Percentiles rank a stretch among this genome's conserved stretches.
Evolutionary conservation across 164 flowering plant species (phyloP).

Genomic region (Macadamia integrifolia): DNA sequence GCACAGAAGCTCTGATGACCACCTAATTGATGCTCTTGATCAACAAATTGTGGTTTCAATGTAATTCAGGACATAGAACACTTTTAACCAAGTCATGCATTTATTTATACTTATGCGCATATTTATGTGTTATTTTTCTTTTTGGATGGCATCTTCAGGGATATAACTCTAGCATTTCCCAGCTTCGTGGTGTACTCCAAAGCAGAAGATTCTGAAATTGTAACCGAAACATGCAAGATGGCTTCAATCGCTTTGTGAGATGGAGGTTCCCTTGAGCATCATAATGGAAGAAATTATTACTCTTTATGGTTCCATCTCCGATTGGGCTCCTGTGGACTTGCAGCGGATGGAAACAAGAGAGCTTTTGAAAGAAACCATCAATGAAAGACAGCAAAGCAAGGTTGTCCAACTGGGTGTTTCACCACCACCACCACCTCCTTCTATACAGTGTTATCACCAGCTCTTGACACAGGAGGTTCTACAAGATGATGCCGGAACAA

Average conservation of each 20-base stretch:
- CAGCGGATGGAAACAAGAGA: background rate
- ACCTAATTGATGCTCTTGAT: background rate
- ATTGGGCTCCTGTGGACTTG: background rate
- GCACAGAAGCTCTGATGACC: no score
- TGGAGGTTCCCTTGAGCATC: background rate
- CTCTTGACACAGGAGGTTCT: background rate
- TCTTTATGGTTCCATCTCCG: background rate
- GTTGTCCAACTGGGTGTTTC: no score
- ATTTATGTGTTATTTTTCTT: background rate
- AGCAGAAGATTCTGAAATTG: conserved; percentile 32
- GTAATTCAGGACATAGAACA: background rate
- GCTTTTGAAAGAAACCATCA: background rate
- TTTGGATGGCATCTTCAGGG: conserved; percentile 32
- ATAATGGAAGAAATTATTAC: background rate
- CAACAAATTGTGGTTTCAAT: background rate
- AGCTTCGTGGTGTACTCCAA: conserved; percentile 39
- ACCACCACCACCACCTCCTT: background rate
- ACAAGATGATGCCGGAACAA: background rate
- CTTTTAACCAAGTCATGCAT: background rate
- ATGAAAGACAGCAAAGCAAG: background rate
- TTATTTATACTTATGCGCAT: background rate
- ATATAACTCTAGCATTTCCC: conserved; percentile 50
- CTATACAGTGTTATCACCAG: background rate
- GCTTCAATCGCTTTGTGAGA: background rate
- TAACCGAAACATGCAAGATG: background rate